Conservation (phyloP, 2,329 filamentous ascomycete genomes). For the Cytospora leucostoma region DNA sequence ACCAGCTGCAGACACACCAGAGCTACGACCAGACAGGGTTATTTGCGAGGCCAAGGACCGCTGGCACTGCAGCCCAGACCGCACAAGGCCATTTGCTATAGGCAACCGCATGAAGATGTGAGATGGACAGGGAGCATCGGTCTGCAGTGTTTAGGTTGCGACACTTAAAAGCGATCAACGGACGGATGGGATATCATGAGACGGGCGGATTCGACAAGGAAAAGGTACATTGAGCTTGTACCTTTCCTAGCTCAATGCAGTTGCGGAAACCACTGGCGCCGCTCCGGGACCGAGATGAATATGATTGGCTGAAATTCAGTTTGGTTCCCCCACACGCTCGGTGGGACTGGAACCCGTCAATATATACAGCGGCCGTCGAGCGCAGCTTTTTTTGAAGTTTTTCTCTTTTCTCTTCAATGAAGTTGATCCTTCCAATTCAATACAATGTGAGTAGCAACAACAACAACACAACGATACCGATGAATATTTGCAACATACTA, state of each 20-base stretch:
- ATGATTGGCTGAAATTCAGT: conserved; percentile 5
- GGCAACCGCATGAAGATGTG: conserved; percentile 17
- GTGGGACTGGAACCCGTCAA: conserved; percentile 13
- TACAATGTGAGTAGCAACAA: conserved; percentile 71
- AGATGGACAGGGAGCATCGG: background rate
- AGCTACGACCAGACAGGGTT: background rate
- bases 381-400: conserved; percentile 35
- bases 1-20: conserved; percentile 7
- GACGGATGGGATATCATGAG: conserved; percentile 14
- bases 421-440: conserved; percentile 97
- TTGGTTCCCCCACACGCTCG: conserved; percentile 8
- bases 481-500: conserved; percentile 37
- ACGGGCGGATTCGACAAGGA: background rate
- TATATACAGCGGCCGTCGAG: conserved; percentile 26
- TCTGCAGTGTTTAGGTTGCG: background rate
- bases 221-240: conserved; percentile 18
- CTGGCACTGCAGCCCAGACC: conserved; percentile 5
- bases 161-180: background rate
- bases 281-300: background rate
- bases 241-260: background rate
- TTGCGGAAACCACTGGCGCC: conserved; percentile 10
- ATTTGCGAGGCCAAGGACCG: background rate
- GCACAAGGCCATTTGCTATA: conserved; percentile 15
- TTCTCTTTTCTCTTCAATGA: conserved; percentile 50
- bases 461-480: conserved; percentile 11